A percentile compares a stretch with the other conserved stretches of the same genome.
Conservation (phyloP, 2,329 filamentous ascomycete species). For the Talaromyces funiculosus region DNA sequence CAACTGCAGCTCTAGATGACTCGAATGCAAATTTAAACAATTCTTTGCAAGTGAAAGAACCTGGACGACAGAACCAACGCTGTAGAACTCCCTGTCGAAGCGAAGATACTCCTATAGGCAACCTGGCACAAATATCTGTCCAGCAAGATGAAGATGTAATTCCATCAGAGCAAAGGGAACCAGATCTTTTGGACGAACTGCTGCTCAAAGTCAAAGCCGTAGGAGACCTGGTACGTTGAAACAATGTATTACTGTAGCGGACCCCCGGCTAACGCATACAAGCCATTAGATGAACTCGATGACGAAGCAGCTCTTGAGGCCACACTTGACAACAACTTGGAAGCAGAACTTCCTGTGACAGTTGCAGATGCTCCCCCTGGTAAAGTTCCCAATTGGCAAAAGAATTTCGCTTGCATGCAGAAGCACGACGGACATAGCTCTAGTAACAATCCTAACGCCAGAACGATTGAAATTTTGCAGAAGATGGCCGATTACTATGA, state of each 20-base stretch:
- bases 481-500: slow-evolving; percentile 75
- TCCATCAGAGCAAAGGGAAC: background rate
- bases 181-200: slow-evolving; percentile 57
- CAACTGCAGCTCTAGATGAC: background rate
- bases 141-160: background rate
- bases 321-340: background rate
- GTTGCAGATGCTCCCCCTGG: slow-evolving; percentile 13
- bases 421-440: slow-evolving; percentile 43
- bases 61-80: slow-evolving; percentile 15
- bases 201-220: slow-evolving; percentile 59
- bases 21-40: background rate
- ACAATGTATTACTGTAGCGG: background rate
- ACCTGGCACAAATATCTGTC: slow-evolving; percentile 1
- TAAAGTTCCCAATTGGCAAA: slow-evolving; percentile 29
- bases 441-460: slow-evolving; percentile 61
- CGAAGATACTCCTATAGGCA: background rate
- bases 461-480: slow-evolving; percentile 70
- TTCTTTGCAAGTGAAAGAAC: slow-evolving; percentile 28
- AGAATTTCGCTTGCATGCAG: slow-evolving; percentile 56
- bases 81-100: slow-evolving; percentile 18
- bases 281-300: slow-evolving; percentile 31
- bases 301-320: slow-evolving; percentile 17
- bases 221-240: slow-evolving; percentile 47
- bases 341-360: slow-evolving; percentile 15
- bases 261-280: slow-evolving; percentile 2